Percentiles rank a stretch among this genome's conserved stretches.
These are phyloP conservation scores for Suhomyces canberraensis DNA, from an alignment of 805 yeast genomes.

Conservation along the genomic window DNA sequence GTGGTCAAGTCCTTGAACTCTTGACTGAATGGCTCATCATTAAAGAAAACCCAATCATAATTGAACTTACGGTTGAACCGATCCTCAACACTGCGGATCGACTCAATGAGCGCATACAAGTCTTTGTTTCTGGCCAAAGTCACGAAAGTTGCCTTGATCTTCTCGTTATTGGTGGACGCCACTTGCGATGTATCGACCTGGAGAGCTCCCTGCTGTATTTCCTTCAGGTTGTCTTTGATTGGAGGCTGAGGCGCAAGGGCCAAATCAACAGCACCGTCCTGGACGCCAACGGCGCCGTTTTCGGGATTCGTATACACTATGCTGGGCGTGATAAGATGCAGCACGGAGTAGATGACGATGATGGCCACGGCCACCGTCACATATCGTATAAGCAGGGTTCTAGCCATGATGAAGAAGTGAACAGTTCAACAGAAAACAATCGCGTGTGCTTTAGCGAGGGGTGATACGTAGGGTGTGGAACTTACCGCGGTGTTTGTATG, in stretches of 20 bases:
- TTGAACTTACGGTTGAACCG: conserved; percentile 76
- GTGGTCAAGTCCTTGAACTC: conserved; percentile 73
- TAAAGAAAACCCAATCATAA: conserved; percentile 94
- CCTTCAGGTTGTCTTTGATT: conserved; percentile 7
- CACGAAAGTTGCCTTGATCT: conserved; percentile 77
- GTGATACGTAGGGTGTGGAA: too few relatives aligned
- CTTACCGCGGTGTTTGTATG: too few relatives aligned
- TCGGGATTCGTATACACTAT: too few relatives aligned
- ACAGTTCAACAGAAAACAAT: too few relatives aligned
- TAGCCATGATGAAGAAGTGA: conserved; percentile 6
- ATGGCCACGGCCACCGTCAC: conserved; percentile 7
- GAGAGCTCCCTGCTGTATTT: conserved; percentile 2
- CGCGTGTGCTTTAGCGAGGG: too few relatives aligned
- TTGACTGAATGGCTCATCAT: conserved; percentile 80
- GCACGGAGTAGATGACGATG: conserved; percentile 8
- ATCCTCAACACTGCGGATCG: conserved; percentile 80
- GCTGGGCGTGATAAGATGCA: neutral
- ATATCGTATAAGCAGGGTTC: conserved; percentile 5
- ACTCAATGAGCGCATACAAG: conserved; percentile 53
- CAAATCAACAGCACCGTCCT: neutral
- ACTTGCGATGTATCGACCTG: conserved; percentile 2
- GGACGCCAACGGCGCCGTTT: too few relatives aligned
- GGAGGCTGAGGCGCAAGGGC: conserved; percentile 3
- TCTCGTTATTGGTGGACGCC: conserved; percentile 15
- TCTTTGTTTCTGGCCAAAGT: conserved; percentile 75